Conservation (phyloP, 176 grass and related monocot genomes). For the Phyllostachys edulis region DNA sequence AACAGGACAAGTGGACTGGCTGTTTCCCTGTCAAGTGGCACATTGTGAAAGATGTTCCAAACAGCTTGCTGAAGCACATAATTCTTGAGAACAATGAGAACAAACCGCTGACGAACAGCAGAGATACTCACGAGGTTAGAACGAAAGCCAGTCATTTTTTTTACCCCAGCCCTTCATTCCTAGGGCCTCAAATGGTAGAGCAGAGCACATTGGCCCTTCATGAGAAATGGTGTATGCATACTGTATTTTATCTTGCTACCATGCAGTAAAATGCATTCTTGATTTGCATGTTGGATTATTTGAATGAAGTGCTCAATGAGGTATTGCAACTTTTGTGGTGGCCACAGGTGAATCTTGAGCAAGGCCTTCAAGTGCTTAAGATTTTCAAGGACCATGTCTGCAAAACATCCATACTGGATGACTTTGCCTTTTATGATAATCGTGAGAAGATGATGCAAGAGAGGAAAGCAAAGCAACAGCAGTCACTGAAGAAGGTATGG, state of each 20-base stretch:
- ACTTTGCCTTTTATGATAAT: constrained; percentile 80
- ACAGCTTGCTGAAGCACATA: constrained; percentile 81
- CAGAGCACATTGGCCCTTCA: not conserved
- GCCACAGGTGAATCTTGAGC: constrained; percentile 79
- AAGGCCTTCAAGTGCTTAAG: constrained; percentile 76
- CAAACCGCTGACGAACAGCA: constrained; percentile 88
- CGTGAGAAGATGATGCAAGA: constrained; percentile 90
- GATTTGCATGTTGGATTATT: constrained; percentile 5
- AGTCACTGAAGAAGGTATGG: constrained; percentile 73
- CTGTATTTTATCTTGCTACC: not conserved
- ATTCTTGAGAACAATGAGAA: constrained; percentile 87
- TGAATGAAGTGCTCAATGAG: not conserved
- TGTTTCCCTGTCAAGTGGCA: constrained; percentile 97
- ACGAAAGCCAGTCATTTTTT: not conserved
- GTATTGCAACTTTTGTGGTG: constrained; percentile 6
- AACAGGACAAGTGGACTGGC: constrained; percentile 90
- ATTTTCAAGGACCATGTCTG: constrained; percentile 84
- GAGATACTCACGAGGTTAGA: constrained; percentile 91
- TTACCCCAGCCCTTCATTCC: not conserved
- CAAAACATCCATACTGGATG: constrained; percentile 86
- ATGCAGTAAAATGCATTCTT: constrained; percentile 6
- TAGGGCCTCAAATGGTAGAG: not conserved
- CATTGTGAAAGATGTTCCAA: constrained; percentile 90
- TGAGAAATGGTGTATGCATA: not conserved
- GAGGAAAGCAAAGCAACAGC: constrained; percentile 66